A percentile compares a stretch with the other conserved stretches of the same genome.
These are phyloP conservation scores for Thymus mandschuricus DNA, from an alignment of 257 asterid genomes.

Conservation along the genomic window DNA sequence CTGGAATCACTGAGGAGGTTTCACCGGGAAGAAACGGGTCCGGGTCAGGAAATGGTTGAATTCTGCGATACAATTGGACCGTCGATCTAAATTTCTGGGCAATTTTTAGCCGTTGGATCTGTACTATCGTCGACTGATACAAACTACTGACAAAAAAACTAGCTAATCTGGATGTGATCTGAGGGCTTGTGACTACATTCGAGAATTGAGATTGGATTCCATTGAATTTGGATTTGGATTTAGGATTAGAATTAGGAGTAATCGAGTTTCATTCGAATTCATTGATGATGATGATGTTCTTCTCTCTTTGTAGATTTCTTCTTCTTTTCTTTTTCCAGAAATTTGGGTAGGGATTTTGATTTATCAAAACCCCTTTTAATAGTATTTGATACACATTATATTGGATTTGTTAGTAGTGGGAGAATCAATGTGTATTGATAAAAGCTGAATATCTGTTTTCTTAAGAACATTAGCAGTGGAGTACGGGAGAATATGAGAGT, in stretches of 20 bases:
- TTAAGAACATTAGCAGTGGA: too few species aligned
- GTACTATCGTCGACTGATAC: constrained; percentile 4
- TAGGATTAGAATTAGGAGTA: constrained; percentile 12
- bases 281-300: background rate
- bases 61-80: constrained; percentile 30
- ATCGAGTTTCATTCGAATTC: constrained; percentile 2
- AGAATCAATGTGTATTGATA: too few species aligned
- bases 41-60: constrained; percentile 30
- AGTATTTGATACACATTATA: background rate
- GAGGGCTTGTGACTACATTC: constrained; percentile 4
- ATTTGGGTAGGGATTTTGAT: background rate
- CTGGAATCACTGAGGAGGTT: constrained; percentile 40
- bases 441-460: too few species aligned
- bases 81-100: constrained; percentile 35
- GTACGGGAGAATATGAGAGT: too few species aligned
- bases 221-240: background rate
- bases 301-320: background rate
- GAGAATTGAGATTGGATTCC: constrained; percentile 5
- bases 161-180: constrained; percentile 23
- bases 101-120: constrained; percentile 35
- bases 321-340: background rate
- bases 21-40: constrained; percentile 33
- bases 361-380: background rate
- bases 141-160: constrained; percentile 18
- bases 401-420: too few species aligned